A percentile compares a stretch with the other conserved stretches of the same genome.
These are phyloP conservation scores for Gynochthodes officinalis DNA, from an alignment of 257 asterid genomes.

Conservation along the genomic window DNA sequence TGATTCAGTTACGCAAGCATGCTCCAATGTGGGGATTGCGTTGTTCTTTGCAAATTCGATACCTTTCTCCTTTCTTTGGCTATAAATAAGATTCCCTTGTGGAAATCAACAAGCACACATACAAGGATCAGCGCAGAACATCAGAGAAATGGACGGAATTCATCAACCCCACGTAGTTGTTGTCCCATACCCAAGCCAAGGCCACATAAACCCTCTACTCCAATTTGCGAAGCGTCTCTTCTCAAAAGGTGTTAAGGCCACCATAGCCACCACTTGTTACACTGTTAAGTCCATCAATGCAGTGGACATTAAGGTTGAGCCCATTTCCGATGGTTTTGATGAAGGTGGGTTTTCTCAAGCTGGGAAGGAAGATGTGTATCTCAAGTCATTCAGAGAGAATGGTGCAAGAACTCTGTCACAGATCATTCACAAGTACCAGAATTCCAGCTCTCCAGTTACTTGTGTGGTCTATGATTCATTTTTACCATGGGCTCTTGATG, in stretches of 20 bases:
- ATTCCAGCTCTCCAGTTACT: constrained; percentile 27
- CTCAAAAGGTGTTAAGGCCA: constrained; percentile 56
- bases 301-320: constrained; percentile 35
- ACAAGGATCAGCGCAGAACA: background rate
- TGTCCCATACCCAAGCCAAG: constrained; percentile 70
- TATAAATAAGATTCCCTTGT: background rate
- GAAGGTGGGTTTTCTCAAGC: constrained; percentile 31
- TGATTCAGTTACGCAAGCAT: no score
- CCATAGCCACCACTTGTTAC: constrained; percentile 53
- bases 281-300: constrained; percentile 39
- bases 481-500: constrained; percentile 77
- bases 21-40: no score
- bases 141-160: constrained; percentile 23
- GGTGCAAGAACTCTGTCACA: constrained; percentile 46
- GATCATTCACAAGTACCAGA: constrained; percentile 27
- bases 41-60: background rate
- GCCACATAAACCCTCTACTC: constrained; percentile 78
- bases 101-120: background rate
- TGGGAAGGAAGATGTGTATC: constrained; percentile 25
- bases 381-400: constrained; percentile 35
- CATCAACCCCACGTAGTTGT: constrained; percentile 41
- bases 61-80: background rate
- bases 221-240: constrained; percentile 67
- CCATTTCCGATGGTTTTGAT: constrained; percentile 63
- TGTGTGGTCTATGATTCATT: constrained; percentile 59